These are phyloP conservation scores for Globisporangium apiculatum DNA, from an alignment of 352 stramenopile species.

Conservation along the genomic window DNA sequence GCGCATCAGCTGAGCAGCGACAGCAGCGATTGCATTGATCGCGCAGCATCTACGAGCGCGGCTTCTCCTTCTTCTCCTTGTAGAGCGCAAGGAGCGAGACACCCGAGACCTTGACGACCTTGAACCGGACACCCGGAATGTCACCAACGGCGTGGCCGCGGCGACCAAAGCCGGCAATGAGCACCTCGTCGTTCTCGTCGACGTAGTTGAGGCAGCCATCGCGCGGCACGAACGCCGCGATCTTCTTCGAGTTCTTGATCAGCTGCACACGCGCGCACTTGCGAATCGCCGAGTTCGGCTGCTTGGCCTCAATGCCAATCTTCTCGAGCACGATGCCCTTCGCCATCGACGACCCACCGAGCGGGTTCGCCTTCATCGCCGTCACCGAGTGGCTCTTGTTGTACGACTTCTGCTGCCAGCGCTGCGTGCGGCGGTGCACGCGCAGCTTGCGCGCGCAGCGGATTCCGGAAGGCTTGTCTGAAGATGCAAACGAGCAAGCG, in stretches of 20 bases:
- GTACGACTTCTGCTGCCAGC: slow-evolving; percentile 98
- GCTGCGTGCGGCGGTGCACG: slow-evolving; percentile 96
- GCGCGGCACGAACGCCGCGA: slow-evolving; percentile 99
- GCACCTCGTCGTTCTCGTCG: slow-evolving; percentile 99
- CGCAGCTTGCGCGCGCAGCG: slow-evolving; percentile 99
- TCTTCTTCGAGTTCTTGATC: slow-evolving; percentile 99
- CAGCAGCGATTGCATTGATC: background rate
- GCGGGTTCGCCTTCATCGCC: slow-evolving; percentile 99
- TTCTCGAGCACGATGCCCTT: slow-evolving; percentile 99
- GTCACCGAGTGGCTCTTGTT: slow-evolving; percentile 99
- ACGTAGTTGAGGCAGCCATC: slow-evolving; percentile 99
- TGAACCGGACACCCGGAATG: slow-evolving; percentile 99
- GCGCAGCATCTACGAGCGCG: slow-evolving; percentile 90
- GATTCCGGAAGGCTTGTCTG: slow-evolving; percentile 99
- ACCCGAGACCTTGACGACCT: slow-evolving; percentile 99
- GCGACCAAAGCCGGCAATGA: slow-evolving; percentile 99
- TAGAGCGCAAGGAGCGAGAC: slow-evolving; percentile 99
- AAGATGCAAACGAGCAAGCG: background rate
- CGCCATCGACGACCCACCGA: slow-evolving; percentile 99
- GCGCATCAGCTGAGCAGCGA: too few relatives aligned
- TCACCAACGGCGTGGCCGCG: slow-evolving; percentile 99
- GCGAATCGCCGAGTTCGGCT: slow-evolving; percentile 99
- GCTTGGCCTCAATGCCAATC: slow-evolving; percentile 99
- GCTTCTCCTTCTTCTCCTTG: slow-evolving; percentile 99
- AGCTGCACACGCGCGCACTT: slow-evolving; percentile 99